Evolutionary conservation across 2,329 filamentous ascomycete genomes (phyloP), one percentile per base, ranked within the genome.

Genomic region (Colletotrichum simmondsii): DNA sequence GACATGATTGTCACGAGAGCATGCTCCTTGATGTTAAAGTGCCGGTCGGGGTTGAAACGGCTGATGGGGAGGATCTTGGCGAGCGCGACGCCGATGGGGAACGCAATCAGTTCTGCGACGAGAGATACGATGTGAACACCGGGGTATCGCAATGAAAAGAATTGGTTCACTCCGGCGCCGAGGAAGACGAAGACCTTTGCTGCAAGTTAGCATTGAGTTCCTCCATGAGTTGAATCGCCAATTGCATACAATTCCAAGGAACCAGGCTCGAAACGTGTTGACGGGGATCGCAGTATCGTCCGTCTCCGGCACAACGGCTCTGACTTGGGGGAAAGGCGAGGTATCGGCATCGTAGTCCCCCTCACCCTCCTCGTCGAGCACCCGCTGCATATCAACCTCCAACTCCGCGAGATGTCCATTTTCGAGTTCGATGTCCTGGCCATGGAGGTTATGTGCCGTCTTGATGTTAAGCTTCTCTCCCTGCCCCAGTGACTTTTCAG

Each of bases 1-100:
- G 87, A 86, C 1, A 84, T 84, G 75, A 85, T 83, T 69, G 82
- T 84, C 75, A 90, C 80, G 81, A 88, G 77, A 79, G 88, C 75
- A 79, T 88, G 78, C 67, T 90, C 77, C 75, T 90, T 83, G 82
- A 83, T 78, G 80, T 88, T 80, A 83, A 83, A 85, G 12, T 80
- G 82, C 1, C 82, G 78, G 11, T 79, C 82, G 1, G 82, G 83
- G 71, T 85, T 85, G 42, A 84, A 76, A 85, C 87, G 77, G 46
- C 75, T 74, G 2, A 80, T 81, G 24, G 79, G 83, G 75, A 84
- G 84, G 3, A 82, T 77, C 58, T 80, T 80, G 11, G 79, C 82
- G 3, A 86, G 85, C 75, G 87, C 78, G 14, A 80, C 82, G 71
- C 65, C 79, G 79, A 16, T 83, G 81, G 83, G 84, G 84, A 22